Conservation (phyloP, 2,329 filamentous ascomycete genomes). For the Sclerotiophoma versabilis region DNA sequence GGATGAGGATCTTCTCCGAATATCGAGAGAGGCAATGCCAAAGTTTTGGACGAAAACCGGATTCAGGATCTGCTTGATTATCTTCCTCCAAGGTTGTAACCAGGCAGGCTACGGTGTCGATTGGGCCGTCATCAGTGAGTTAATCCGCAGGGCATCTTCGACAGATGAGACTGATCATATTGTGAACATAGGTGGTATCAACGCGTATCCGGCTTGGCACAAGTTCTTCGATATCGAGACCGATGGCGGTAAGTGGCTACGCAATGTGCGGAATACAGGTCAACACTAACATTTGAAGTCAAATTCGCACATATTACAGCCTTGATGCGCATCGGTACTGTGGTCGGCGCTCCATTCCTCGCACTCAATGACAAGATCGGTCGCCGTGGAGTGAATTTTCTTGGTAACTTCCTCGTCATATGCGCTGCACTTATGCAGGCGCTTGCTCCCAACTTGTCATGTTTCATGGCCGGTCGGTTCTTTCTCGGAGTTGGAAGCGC, state of each 20-base stretch:
- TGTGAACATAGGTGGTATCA: slow-evolving; percentile 46
- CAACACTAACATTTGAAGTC: slow-evolving; percentile 23
- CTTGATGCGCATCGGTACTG: slow-evolving; percentile 57
- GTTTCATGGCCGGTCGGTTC: slow-evolving; percentile 51
- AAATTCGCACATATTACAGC: slow-evolving; percentile 53
- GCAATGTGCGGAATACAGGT: too few species aligned
- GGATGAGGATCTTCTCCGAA: slow-evolving; percentile 55
- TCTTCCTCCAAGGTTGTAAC: slow-evolving; percentile 58
- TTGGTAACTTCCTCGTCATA: slow-evolving; percentile 56
- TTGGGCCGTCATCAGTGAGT: slow-evolving; percentile 56
- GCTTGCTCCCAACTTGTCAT: slow-evolving; percentile 31
- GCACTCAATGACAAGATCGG: slow-evolving; percentile 56
- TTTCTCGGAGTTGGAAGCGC: slow-evolving; percentile 49
- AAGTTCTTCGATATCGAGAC: slow-evolving; percentile 53
- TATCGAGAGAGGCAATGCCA: slow-evolving; percentile 52
- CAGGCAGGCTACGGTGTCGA: slow-evolving; percentile 59
- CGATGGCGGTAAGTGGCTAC: slow-evolving; percentile 42
- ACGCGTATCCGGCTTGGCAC: slow-evolving; percentile 54
- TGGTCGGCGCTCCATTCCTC: slow-evolving; percentile 56
- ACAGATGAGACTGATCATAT: neutral
- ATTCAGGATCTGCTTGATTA: slow-evolving; percentile 52
- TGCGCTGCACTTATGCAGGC: slow-evolving; percentile 53
- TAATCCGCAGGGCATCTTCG: neutral
- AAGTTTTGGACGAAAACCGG: slow-evolving; percentile 52
- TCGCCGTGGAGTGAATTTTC: slow-evolving; percentile 56